Evolutionary conservation across 106 monocot genomes (phyloP).

Genomic region (Hemerocallis citrina): DNA sequence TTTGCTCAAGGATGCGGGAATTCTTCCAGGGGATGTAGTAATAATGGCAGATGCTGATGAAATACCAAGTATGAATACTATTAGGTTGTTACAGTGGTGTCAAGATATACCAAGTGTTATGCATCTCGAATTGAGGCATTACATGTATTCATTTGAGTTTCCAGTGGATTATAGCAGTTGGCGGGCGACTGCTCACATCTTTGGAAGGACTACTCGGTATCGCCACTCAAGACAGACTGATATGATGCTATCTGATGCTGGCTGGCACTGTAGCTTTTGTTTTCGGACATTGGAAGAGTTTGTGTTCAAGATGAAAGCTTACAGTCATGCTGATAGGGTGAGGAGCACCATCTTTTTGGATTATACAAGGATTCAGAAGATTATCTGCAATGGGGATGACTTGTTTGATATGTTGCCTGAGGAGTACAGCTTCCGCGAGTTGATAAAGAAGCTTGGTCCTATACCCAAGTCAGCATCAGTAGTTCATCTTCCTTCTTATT

Average conservation of each 20-base stretch:
- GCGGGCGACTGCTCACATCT: constrained; percentile 61
- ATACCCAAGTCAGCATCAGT: constrained; percentile 71
- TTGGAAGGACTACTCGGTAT: constrained; percentile 30
- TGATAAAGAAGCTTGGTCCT: constrained; percentile 75
- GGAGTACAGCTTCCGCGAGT: constrained; percentile 68
- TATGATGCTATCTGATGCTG: constrained; percentile 64
- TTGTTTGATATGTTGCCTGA: constrained; percentile 90
- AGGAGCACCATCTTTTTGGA: constrained; percentile 26
- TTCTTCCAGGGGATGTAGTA: constrained; percentile 40
- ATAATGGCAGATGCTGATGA: constrained; percentile 92
- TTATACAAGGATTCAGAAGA: constrained; percentile 57
- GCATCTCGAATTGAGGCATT: constrained; percentile 70
- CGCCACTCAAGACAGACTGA: constrained; percentile 65
- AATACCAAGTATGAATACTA: constrained; percentile 67
- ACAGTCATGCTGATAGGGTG: constrained; percentile 93
- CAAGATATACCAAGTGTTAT: constrained; percentile 67
- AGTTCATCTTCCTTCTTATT: constrained; percentile 62
- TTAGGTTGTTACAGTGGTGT: constrained; percentile 70
- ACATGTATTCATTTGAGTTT: constrained; percentile 92
- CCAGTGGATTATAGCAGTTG: constrained; percentile 71
- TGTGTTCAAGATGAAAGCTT: constrained; percentile 84
- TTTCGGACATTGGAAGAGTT: constrained; percentile 63
- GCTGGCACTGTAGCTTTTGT: constrained; percentile 98
- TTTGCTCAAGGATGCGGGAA: constrained; percentile 50
- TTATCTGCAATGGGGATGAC: constrained; percentile 70